Base-by-base conservation (phyloP, 345 rosid species). In the Camelina neglecta region DNA sequence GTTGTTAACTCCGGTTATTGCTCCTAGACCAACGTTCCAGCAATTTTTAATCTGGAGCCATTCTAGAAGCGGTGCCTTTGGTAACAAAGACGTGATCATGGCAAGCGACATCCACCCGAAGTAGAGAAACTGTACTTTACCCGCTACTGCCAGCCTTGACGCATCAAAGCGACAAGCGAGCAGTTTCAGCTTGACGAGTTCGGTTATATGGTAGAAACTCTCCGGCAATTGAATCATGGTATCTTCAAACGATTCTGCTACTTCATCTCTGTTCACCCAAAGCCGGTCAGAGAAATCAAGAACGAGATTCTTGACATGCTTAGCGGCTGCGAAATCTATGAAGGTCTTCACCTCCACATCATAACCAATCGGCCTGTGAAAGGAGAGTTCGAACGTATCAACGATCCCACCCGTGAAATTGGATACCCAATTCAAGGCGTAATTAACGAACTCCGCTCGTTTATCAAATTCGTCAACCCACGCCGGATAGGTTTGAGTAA, bases 251-350 rank as follows among this genome's bases (percentile, higher is more conserved):
- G 44, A 63, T 15, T 39, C 47, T 20, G 47, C 39, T 0, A 31
- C 16, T 0, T 11, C 76, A 1, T 31, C 16, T n/a, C 66, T 74
- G 7, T 2, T 4, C 0, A 3, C 12, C 90, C 80, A 81, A 0
- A 36, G 2, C 11, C 75, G 81, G 39, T 80, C 47, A 0, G 85
- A 76, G 60, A 89, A 85, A 58, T 86, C 87, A 4, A 86, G 76
- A 4, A 24, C 59, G 0, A 87, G 33, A 4, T 29, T 67, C 45
- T 62, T 79, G 11, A 79, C 36, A 1, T 33, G 6, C 36, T 6
- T 33, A 33, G 36, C 8, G 8, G 36, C 36, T 33, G 36, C 36
- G 36, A 33, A 33, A 6, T 33, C 8, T 5, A 35, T 35, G 38
- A 35, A 9, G 1, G 38, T 35, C 8, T 1, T 7, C 38, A 35